phyloP scores from a whole-genome alignment of 2,329 filamentous ascomycete genomes.

The Cryphonectria naterciae region DNA sequence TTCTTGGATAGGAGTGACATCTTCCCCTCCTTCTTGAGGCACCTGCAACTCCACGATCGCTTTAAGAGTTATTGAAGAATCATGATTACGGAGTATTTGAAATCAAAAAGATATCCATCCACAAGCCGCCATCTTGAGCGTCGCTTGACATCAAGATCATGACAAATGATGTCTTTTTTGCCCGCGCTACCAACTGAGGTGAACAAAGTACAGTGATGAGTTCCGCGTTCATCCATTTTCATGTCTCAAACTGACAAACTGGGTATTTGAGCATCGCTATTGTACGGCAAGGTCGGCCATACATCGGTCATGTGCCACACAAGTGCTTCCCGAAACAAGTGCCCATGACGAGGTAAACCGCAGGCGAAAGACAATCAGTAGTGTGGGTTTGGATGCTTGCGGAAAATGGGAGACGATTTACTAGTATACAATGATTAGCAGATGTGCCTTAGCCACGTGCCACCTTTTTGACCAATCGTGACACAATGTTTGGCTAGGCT shows the following conservation, averaged over 20 bases:
- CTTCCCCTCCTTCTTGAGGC: background rate
- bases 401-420: background rate
- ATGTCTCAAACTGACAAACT: background rate
- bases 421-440: background rate
- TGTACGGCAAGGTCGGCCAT: background rate
- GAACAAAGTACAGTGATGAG: background rate
- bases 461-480: background rate
- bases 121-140: background rate
- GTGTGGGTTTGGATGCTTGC: background rate
- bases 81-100: background rate
- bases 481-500: background rate
- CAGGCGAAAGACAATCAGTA: background rate
- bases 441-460: background rate
- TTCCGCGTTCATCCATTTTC: background rate
- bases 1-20: background rate
- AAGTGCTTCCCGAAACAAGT: background rate
- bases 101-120: background rate
- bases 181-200: background rate
- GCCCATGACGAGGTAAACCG: background rate
- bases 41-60: background rate
- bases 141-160: background rate
- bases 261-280: background rate
- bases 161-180: background rate
- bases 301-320: background rate
- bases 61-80: background rate